Evolutionary conservation across 352 stramenopile species (phyloP).

Genomic region (Pseudoperonospora humuli): DNA sequence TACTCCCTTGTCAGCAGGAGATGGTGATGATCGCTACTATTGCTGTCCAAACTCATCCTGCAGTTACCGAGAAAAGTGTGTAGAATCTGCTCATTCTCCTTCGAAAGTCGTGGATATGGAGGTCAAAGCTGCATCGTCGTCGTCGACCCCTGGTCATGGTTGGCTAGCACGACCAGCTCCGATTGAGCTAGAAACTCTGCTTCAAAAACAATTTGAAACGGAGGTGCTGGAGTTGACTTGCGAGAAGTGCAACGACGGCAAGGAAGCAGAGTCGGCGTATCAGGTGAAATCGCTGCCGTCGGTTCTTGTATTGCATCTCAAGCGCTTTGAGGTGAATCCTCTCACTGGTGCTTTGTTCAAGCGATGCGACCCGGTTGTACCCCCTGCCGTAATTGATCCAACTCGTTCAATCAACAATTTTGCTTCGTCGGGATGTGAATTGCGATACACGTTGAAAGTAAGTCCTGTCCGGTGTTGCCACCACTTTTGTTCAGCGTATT

Average conservation of each 20-base stretch:
- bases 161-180: constrained; percentile 10
- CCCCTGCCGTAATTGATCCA: constrained; percentile 38
- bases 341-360: constrained; percentile 64
- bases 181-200: constrained; percentile 49
- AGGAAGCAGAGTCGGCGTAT: constrained; percentile 52
- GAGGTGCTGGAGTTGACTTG: constrained; percentile 74
- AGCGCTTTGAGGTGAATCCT: constrained; percentile 80
- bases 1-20: constrained; percentile 25
- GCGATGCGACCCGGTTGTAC: constrained; percentile 67
- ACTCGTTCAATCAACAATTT: constrained; percentile 31
- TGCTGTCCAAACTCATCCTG: constrained; percentile 54
- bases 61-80: constrained; percentile 49
- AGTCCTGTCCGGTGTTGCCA: not conserved
- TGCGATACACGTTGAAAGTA: constrained; percentile 47
- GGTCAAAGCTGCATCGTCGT: constrained; percentile 4
- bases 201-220: constrained; percentile 73
- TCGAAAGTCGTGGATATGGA: constrained; percentile 1
- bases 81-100: constrained; percentile 6
- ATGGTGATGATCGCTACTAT: constrained; percentile 34
- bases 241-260: constrained; percentile 73
- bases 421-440: constrained; percentile 13
- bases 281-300: constrained; percentile 58
- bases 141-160: constrained; percentile 4
- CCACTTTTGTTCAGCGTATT: constrained; percentile 2
- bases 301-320: constrained; percentile 75